phyloP scores from a whole-genome alignment of 2,329 filamentous ascomycete species.

The Leptographium radiaticola region DNA sequence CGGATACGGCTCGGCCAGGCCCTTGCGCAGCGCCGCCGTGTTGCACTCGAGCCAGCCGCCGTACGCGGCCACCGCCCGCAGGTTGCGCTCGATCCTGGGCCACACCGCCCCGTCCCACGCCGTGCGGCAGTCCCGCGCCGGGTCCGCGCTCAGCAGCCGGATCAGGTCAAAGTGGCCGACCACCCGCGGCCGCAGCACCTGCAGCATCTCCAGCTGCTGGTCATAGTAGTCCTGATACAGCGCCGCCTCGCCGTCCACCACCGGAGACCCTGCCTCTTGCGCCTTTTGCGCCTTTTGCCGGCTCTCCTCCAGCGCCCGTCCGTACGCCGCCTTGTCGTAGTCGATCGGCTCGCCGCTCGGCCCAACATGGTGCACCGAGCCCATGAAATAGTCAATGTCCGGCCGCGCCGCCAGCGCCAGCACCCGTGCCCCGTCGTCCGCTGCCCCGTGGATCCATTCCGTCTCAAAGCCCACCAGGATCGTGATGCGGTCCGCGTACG shows the following conservation, averaged over 20 bases:
- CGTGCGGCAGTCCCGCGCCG: constrained; percentile 43
- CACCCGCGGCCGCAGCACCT: constrained; percentile 55
- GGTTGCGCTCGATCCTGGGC: constrained; percentile 59
- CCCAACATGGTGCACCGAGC: constrained; percentile 82
- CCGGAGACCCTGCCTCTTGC: constrained; percentile 25
- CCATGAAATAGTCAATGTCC: constrained; percentile 69
- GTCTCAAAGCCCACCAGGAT: constrained; percentile 84
- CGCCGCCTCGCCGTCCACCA: constrained; percentile 46
- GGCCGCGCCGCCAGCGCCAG: constrained; percentile 36
- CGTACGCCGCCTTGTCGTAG: constrained; percentile 59
- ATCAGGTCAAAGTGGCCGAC: constrained; percentile 94
- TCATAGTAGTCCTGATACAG: constrained; percentile 83
- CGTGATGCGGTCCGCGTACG: constrained; percentile 58
- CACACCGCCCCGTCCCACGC: constrained; percentile 43
- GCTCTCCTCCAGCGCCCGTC: constrained; percentile 31
- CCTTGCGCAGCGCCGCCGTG: constrained; percentile 75
- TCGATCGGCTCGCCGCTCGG: constrained; percentile 74
- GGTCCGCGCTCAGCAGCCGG: constrained; percentile 60
- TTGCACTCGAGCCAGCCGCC: constrained; percentile 85
- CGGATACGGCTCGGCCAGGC: constrained; percentile 82
- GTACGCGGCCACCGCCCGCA: constrained; percentile 56
- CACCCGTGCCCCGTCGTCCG: constrained; percentile 48
- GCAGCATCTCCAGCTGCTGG: constrained; percentile 70
- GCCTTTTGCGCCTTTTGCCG: constrained; percentile 13
- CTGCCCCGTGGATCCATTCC: constrained; percentile 73